A percentile compares a stretch with the other conserved stretches of the same genome.
Evolutionary conservation across 2,329 filamentous ascomycete species (phyloP).

Genomic region (Orbilia quercus): DNA sequence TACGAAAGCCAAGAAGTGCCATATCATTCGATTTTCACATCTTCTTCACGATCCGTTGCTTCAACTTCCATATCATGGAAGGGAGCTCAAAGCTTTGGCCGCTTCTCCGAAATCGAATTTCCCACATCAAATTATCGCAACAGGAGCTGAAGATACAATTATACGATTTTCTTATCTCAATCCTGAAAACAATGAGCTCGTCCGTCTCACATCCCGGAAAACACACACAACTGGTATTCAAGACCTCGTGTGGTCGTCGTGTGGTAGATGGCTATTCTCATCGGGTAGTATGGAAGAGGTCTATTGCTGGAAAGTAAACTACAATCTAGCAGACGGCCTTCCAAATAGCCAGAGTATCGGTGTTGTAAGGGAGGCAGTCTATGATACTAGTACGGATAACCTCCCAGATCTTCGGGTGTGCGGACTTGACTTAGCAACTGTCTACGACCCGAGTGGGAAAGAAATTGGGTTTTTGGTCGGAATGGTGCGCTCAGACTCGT

Average conservation of each 20-base stretch:
- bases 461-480: slow-evolving; percentile 70
- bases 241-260: slow-evolving; percentile 76
- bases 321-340: slow-evolving; percentile 61
- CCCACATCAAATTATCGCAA: slow-evolving; percentile 68
- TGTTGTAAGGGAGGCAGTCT: slow-evolving; percentile 70
- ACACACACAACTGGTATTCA: slow-evolving; percentile 87
- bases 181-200: slow-evolving; percentile 59
- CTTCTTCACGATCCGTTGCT: slow-evolving; percentile 66
- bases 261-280: slow-evolving; percentile 79
- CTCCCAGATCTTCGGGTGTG: slow-evolving; percentile 79
- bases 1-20: slow-evolving; percentile 72
- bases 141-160: slow-evolving; percentile 76
- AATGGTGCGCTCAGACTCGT: slow-evolving; percentile 86
- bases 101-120: slow-evolving; percentile 62
- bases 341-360: slow-evolving; percentile 61
- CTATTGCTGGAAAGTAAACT: slow-evolving; percentile 79
- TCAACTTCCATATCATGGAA: slow-evolving; percentile 79
- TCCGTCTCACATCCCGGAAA: slow-evolving; percentile 71
- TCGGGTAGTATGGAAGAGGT: slow-evolving; percentile 90
- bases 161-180: slow-evolving; percentile 77
- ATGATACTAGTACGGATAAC: slow-evolving; percentile 66
- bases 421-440: slow-evolving; percentile 73
- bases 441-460: slow-evolving; percentile 58
- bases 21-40: slow-evolving; percentile 42
- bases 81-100: slow-evolving; percentile 79